A percentile compares a stretch with the other conserved stretches of the same genome.
These are phyloP conservation scores for Hymenoscyphus occultus DNA, from an alignment of 2,329 filamentous ascomycete genomes.

Conservation along the genomic window DNA sequence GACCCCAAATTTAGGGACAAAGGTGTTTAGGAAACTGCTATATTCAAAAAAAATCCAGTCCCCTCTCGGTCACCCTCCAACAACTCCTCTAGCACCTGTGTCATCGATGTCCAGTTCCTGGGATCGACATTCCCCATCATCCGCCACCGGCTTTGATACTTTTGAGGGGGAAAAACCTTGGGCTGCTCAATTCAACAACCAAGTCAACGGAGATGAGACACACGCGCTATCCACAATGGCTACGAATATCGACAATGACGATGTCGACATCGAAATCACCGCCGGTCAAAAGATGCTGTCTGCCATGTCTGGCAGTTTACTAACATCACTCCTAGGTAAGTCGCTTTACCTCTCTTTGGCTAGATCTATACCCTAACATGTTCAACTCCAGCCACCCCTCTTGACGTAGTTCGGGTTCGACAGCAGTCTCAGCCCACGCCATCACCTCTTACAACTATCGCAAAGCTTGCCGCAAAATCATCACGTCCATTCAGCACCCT, in stretches of 20 bases:
- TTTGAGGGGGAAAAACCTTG: constrained; percentile 18
- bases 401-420: constrained; percentile 94
- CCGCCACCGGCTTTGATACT: constrained; percentile 24
- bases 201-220: constrained; percentile 31
- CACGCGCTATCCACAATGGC: constrained; percentile 29
- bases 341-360: not conserved
- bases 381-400: constrained; percentile 69
- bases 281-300: constrained; percentile 91
- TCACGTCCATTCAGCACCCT: constrained; percentile 59
- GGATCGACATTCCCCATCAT: constrained; percentile 22
- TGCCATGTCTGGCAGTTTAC: constrained; percentile 82
- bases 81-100: not conserved
- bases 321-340: constrained; percentile 84
- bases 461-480: constrained; percentile 56
- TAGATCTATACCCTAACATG: constrained; percentile 11
- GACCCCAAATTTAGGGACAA: not conserved
- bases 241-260: constrained; percentile 36
- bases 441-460: constrained; percentile 48
- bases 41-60: not conserved
- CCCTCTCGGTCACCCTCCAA: not conserved
- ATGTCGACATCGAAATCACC: constrained; percentile 63
- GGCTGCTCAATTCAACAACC: constrained; percentile 30
- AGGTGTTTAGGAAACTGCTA: not conserved
- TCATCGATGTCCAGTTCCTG: constrained; percentile 28
- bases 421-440: constrained; percentile 73